phyloP scores from a whole-genome alignment of 371 early-diverging fungal genomes.

The Sporodiniella umbellata region DNA sequence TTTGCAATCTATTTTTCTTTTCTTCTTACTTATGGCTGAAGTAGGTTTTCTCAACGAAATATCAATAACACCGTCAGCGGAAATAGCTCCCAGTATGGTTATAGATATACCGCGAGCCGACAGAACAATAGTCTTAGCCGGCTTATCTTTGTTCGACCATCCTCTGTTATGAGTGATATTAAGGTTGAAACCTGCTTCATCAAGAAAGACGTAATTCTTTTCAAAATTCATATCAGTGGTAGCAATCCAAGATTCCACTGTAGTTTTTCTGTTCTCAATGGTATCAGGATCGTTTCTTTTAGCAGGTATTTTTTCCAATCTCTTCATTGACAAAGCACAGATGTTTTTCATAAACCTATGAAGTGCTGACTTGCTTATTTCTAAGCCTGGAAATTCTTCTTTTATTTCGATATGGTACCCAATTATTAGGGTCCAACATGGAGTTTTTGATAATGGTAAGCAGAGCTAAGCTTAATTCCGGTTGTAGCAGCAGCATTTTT shows the following conservation, averaged over 20 bases:
- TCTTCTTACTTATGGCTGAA: not conserved
- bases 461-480: not conserved
- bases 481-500: constrained; percentile 1
- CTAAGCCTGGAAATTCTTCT: too few species aligned
- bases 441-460: not conserved
- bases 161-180: not conserved
- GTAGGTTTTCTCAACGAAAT: not conserved
- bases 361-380: too few species aligned
- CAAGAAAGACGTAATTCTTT: not conserved
- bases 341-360: too few species aligned
- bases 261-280: too few species aligned
- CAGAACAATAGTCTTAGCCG: constrained; percentile 2
- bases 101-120: not conserved
- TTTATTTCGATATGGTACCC: too few species aligned
- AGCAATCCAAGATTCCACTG: not conserved
- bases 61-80: constrained; percentile 1
- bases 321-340: too few species aligned
- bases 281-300: too few species aligned
- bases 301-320: too few species aligned
- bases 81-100: constrained; percentile 3
- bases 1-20: constrained; percentile 5
- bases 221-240: not conserved
- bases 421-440: too few species aligned
- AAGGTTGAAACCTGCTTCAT: not conserved
- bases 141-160: not conserved